Percentiles rank a stretch among this genome's conserved stretches.
These are phyloP conservation scores for Centrapalus pauciflorus DNA, from an alignment of 129 eudicot genomes.

Conservation along the genomic window DNA sequence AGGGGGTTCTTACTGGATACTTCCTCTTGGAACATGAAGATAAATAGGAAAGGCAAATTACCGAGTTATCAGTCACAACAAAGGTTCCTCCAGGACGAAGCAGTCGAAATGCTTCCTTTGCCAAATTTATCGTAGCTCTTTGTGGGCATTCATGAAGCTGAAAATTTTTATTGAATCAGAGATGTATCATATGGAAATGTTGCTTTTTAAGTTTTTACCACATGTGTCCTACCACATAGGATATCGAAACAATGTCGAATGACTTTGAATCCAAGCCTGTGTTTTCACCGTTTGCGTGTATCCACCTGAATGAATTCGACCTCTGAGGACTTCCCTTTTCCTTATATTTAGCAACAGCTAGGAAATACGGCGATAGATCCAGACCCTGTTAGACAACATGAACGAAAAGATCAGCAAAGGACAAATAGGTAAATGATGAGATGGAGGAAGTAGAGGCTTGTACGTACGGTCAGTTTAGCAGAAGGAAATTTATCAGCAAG, in stretches of 20 bases:
- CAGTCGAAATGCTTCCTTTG: conserved; percentile 81
- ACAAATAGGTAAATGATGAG: background rate
- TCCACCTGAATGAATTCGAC: conserved; percentile 55
- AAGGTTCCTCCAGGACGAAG: conserved; percentile 97
- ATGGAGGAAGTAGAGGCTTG: background rate
- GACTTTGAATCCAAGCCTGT: conserved; percentile 85
- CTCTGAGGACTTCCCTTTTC: conserved; percentile 49
- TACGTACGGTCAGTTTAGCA: conserved; percentile 69
- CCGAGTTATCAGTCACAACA: conserved; percentile 91
- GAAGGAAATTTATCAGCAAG: conserved; percentile 81
- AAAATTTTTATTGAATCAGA: background rate
- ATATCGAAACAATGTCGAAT: conserved; percentile 87
- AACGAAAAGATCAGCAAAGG: background rate
- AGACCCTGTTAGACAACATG: conserved; percentile 56
- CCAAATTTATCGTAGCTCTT: conserved; percentile 67
- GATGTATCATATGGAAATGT: background rate
- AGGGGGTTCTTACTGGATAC: too few relatives aligned
- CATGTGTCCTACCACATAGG: conserved; percentile 65
- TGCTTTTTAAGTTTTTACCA: background rate
- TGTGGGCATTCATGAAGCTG: conserved; percentile 97
- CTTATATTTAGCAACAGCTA: conserved; percentile 83
- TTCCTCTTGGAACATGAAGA: background rate
- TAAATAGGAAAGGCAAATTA: conserved; percentile 18
- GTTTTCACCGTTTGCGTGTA: conserved; percentile 92
- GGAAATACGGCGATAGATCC: conserved; percentile 91